A percentile compares a stretch with the other conserved stretches of the same genome.
phyloP scores from a whole-genome alignment of 306 rosid species.

The Glycine latifolia region DNA sequence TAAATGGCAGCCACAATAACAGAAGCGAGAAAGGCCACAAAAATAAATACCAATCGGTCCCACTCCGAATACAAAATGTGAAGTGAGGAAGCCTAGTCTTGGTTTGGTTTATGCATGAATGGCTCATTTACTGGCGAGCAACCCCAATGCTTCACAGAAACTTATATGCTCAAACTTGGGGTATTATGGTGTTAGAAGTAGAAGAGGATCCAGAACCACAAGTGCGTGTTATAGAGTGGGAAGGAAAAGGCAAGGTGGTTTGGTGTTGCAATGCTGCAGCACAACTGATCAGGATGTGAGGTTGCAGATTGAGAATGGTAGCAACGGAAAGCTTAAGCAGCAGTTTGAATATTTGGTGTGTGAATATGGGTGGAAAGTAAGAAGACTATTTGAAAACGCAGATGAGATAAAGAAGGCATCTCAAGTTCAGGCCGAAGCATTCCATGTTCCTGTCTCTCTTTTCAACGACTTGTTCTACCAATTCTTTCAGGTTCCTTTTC shows the following conservation, averaged over 20 bases:
- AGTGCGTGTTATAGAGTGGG: conserved; percentile 27
- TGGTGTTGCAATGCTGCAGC: conserved; percentile 49
- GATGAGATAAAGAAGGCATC: conserved; percentile 78
- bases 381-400: conserved; percentile 58
- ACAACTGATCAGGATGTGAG: conserved; percentile 41
- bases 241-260: conserved; percentile 13
- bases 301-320: conserved; percentile 33
- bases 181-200: conserved; percentile 11
- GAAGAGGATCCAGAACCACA: conserved; percentile 33
- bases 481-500: conserved; percentile 69
- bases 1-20: conserved; percentile 27
- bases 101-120: not conserved
- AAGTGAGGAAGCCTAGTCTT: not conserved
- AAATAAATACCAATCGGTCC: not conserved
- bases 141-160: conserved; percentile 47
- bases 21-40: conserved; percentile 40
- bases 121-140: conserved; percentile 65
- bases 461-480: conserved; percentile 73
- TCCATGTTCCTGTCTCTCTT: conserved; percentile 70
- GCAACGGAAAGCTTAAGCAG: not conserved
- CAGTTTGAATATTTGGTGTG: conserved; percentile 55
- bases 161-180: conserved; percentile 44
- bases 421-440: conserved; percentile 80
- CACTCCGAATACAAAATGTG: not conserved
- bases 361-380: conserved; percentile 81